A percentile compares a stretch with the other conserved stretches of the same genome.
These are phyloP conservation scores for Herpotrichia juniperi DNA, from an alignment of 2,329 filamentous ascomycete genomes.

Conservation along the genomic window DNA sequence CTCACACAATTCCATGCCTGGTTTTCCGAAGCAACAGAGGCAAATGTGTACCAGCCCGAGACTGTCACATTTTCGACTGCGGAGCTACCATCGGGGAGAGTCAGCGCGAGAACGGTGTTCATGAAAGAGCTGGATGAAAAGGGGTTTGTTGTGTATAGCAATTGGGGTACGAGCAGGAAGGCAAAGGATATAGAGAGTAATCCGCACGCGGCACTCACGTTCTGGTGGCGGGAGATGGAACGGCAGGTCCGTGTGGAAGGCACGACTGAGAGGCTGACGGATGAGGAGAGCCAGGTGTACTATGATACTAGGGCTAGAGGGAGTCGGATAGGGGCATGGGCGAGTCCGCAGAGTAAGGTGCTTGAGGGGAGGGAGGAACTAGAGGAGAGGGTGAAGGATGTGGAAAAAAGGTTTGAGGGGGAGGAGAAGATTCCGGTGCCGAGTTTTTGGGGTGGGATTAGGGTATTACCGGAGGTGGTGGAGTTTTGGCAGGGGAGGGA, in stretches of 20 bases:
- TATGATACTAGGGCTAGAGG: constrained; percentile 74
- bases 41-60: constrained; percentile 76
- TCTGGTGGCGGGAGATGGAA: constrained; percentile 88
- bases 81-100: constrained; percentile 78
- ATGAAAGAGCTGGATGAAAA: constrained; percentile 86
- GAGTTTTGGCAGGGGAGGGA: constrained; percentile 97
- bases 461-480: constrained; percentile 81
- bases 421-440: constrained; percentile 85
- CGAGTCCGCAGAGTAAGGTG: constrained; percentile 84
- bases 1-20: constrained; percentile 86
- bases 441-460: constrained; percentile 91
- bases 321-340: constrained; percentile 89
- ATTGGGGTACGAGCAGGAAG: constrained; percentile 80
- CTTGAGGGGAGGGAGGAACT: constrained; percentile 73
- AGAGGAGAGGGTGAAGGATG: constrained; percentile 77
- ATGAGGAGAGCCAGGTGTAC: constrained; percentile 74
- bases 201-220: constrained; percentile 80
- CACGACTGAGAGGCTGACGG: constrained; percentile 66
- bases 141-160: constrained; percentile 92
- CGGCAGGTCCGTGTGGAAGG: constrained; percentile 93
- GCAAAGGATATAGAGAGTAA: constrained; percentile 74
- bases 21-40: constrained; percentile 76
- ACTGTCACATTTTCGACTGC: constrained; percentile 89
- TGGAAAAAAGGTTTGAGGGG: constrained; percentile 76
- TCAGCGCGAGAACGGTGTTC: constrained; percentile 87